These are phyloP conservation scores for Fremontodendron californicum DNA, from an alignment of 345 rosid genomes.

Conservation along the genomic window DNA sequence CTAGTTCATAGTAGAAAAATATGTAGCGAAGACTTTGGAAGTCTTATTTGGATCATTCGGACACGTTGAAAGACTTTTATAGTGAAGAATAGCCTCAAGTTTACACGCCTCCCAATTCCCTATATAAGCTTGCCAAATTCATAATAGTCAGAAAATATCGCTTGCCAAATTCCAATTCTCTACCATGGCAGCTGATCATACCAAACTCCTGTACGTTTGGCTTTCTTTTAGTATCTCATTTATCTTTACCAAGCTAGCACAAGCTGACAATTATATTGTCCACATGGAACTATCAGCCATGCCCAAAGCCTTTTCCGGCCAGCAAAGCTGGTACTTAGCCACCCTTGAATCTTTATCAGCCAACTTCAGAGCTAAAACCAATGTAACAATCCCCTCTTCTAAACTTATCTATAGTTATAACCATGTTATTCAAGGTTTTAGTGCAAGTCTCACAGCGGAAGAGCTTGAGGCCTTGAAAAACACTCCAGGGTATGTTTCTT, in stretches of 20 bases:
- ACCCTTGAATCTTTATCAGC: constrained; percentile 27
- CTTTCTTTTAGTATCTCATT: constrained; percentile 7
- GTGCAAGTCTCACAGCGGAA: constrained; percentile 35
- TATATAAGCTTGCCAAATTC: constrained; percentile 17
- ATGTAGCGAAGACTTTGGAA: not conserved
- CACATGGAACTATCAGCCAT: constrained; percentile 44
- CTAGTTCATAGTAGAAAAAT: not conserved
- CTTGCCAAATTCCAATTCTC: not conserved
- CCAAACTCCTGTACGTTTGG: not conserved
- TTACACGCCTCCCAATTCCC: constrained; percentile 14
- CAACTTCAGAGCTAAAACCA: not conserved
- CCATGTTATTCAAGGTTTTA: constrained; percentile 41
- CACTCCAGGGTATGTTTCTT: constrained; percentile 36
- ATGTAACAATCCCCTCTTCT: constrained; percentile 4
- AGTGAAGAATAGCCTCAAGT: constrained; percentile 3
- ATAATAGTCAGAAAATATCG: not conserved
- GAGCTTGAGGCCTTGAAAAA: constrained; percentile 35
- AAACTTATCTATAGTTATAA: constrained; percentile 36
- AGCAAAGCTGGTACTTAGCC: constrained; percentile 39
- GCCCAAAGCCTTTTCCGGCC: constrained; percentile 39
- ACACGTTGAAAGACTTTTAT: not conserved
- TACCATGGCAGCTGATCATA: constrained; percentile 12
- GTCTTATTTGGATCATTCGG: not conserved
- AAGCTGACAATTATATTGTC: constrained; percentile 37
- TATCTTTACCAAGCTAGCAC: constrained; percentile 4